Base-by-base conservation (phyloP, 2,329 filamentous ascomycete species). In the Penicillium sp. region DNA sequence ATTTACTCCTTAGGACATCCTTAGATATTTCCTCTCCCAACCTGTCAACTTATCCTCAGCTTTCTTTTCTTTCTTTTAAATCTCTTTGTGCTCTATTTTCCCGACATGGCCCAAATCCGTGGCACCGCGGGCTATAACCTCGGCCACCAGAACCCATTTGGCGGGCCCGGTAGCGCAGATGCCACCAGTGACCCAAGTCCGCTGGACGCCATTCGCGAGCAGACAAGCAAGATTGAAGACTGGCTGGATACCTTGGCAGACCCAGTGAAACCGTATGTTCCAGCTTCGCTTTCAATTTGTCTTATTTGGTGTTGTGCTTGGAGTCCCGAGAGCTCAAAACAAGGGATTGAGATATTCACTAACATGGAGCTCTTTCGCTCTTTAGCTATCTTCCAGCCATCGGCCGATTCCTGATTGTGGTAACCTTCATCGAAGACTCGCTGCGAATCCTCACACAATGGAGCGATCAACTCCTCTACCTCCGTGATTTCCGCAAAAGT, bases 151-250 rank as follows among this genome's bases (percentile, higher is more conserved):
- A 86, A 85, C 69, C 84, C 86, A 61, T 92, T 91, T 67, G 86
- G 84, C 60, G 84, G 81, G 44, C 80, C 80, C 56, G 81, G 78
- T 67, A 79, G 77, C 61, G 77, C 74, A 63, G 82, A 88, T 63
- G 84, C 81, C 55, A 83, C 80, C 54, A 83, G 81, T 70, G 87
- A 91, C 67, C 83, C 87, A 45, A 90, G 85, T 74, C 86, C 88
- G 54, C 84, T 99, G 65, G 94, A 97, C 74, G 84, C 90, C 67
- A 91, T 99, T 71, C 84, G 94, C 61, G 85, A 91, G 74, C 92
- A 97, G 76, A 99, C 94, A 47, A 96, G 90, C 87, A 97, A 97
- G 83, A 93, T 99, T 63, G 94, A 99, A 79, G 94, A 99, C 73
- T 78, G 90, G 72, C 77, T 99, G 71, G 94, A 97, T 76, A 90